Evolutionary conservation across 2,329 filamentous ascomycete genomes (phyloP), one percentile per base, ranked within the genome.

Genomic region (Leptographium radiaticola): DNA sequence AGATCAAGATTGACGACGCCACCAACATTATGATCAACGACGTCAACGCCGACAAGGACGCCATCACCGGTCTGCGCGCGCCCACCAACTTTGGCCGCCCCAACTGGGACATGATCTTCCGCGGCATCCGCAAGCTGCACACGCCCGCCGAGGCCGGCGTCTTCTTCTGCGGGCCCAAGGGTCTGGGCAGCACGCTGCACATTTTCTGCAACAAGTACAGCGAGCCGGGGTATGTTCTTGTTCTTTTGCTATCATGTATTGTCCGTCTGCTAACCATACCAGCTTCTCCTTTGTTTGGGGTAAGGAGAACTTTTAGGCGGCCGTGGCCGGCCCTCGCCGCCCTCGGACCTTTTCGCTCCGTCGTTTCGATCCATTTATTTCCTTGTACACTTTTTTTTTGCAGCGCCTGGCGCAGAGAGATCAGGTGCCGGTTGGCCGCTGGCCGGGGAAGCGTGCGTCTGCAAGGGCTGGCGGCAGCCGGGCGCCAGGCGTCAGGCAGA

Each of bases 21-120:
- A 89, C 86, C 47, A 91, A 93, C 71, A 91, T 93, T 71, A 91
- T 91, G 86, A 89, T 91, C 75, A 90, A 91, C 71, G 86, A 90
- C 62, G 86, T 84, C 66, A 87, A 89, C 64, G 84, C 85, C 60
- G 86, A 91, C 66, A 86, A 85, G 68, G 87, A 93, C 66, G 82
- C 87, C 62, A 90, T 93, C 65, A 93, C 87, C 0, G 87, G 88
- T 53, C 76, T 93, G 34, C 78, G 86, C 49, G 84, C 86, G 53
- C 87, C 87, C 20, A 93, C 87, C 45, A 93, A 89, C 71, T 89
- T 93, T 65, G 88, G 88, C 53, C 76, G 87, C 30, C 88, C 88
- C 16, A 91, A 93, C 70, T 93, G 88, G 88, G 86, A 93, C 65
- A 88, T 88, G 80, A 87, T 94, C 62, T 93, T 93, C 72, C 80